These are phyloP conservation scores for Cordyceps militaris DNA, from an alignment of 2,329 filamentous ascomycete species.

Conservation along the genomic window DNA sequence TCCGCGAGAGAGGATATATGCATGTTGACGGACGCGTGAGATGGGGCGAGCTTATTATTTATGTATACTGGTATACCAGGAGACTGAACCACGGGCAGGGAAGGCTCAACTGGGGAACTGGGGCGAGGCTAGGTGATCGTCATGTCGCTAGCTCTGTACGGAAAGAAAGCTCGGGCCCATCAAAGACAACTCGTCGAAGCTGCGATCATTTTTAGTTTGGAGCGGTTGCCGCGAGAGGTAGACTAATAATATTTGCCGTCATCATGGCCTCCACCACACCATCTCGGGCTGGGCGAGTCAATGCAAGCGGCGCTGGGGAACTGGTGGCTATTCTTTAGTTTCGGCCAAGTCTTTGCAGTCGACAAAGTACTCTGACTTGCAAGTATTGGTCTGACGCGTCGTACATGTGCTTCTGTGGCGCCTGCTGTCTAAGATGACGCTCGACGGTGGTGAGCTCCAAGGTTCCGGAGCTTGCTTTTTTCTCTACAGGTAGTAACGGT, in stretches of 20 bases:
- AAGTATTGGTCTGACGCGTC: too few relatives aligned
- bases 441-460: too few relatives aligned
- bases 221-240: constrained; percentile 2
- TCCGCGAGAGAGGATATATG: background rate
- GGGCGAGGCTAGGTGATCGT: background rate
- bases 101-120: constrained; percentile 4
- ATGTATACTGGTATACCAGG: background rate
- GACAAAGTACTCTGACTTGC: too few relatives aligned
- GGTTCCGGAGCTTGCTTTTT: too few relatives aligned
- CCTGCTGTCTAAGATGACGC: too few relatives aligned
- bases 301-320: too few relatives aligned
- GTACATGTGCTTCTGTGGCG: too few relatives aligned
- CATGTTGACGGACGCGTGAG: background rate
- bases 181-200: background rate
- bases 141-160: background rate
- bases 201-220: background rate
- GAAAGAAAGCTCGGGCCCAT: background rate
- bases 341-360: too few relatives aligned
- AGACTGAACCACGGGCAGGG: background rate
- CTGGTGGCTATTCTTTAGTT: too few relatives aligned
- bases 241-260: background rate
- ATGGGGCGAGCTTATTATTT: background rate
- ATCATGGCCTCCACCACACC: background rate
- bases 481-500: too few relatives aligned
- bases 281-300: too few relatives aligned